Evolutionary conservation across 768 basidiomycete genomes (phyloP).

Genomic region (Ephemerocybe angulata): DNA sequence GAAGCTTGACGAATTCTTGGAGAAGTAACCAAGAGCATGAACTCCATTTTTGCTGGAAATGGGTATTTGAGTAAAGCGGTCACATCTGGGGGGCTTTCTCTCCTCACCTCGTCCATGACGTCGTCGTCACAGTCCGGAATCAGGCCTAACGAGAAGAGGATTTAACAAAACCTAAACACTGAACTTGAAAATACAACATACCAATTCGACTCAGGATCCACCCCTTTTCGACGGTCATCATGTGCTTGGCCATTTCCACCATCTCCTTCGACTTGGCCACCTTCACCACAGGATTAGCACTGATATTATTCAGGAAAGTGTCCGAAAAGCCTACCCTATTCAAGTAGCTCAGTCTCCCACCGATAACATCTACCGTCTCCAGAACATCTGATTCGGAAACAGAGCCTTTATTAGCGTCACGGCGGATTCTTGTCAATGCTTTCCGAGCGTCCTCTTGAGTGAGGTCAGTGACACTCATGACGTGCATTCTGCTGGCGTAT

Average conservation of each 20-base stretch:
- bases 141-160: constrained; percentile 34
- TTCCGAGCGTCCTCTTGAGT: constrained; percentile 51
- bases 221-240: constrained; percentile 70
- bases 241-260: constrained; percentile 54
- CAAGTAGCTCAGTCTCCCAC: constrained; percentile 78
- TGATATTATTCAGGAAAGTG: neutral
- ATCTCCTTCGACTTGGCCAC: constrained; percentile 61
- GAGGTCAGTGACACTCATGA: constrained; percentile 65
- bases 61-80: neutral
- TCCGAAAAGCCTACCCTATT: constrained; percentile 39
- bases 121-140: constrained; percentile 84
- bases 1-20: constrained; percentile 64
- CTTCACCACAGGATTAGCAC: constrained; percentile 18
- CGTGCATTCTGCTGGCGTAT: constrained; percentile 49
- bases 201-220: constrained; percentile 81
- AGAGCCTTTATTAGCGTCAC: constrained; percentile 29
- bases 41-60: constrained; percentile 71
- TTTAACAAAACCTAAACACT: neutral
- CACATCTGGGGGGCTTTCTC: constrained; percentile 1
- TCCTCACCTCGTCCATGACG: constrained; percentile 80
- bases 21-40: constrained; percentile 80
- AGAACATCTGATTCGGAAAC: constrained; percentile 32
- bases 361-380: constrained; percentile 58
- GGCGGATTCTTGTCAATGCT: constrained; percentile 54
- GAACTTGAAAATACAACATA: constrained; percentile 14